phyloP scores from a whole-genome alignment of 805 yeast genomes.

The Zygosaccharomyces siamensis region DNA sequence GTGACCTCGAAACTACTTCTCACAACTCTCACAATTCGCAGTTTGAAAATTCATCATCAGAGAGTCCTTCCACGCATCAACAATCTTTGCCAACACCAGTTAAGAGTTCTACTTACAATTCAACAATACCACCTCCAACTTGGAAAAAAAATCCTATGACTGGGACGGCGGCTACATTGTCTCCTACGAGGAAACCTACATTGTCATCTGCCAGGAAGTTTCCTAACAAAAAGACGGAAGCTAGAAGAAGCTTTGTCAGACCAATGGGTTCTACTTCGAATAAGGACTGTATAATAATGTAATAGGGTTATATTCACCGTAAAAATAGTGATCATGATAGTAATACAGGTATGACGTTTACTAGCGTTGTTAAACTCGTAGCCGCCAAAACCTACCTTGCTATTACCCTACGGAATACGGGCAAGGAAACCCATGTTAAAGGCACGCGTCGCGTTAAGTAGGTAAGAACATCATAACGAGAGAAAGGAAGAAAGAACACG shows the following conservation, averaged over 20 bases:
- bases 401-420: slow-evolving; percentile 6
- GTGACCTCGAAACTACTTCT: not conserved
- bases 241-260: not conserved
- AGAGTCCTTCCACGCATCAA: not conserved
- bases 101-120: not conserved
- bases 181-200: not conserved
- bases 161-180: not conserved
- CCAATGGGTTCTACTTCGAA: slow-evolving; percentile 1
- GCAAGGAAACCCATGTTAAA: not conserved
- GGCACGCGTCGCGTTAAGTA: slow-evolving; percentile 13
- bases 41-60: not conserved
- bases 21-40: not conserved
- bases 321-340: not conserved
- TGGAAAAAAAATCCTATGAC: not conserved
- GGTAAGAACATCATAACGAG: not conserved
- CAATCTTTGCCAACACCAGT: not conserved
- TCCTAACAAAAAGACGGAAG: not conserved
- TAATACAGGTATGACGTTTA: not conserved
- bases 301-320: not conserved
- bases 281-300: slow-evolving; percentile 23
- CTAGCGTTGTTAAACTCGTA: not conserved
- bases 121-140: not conserved
- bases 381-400: not conserved
- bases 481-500: not conserved
- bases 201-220: not conserved